Evolutionary conservation across 768 basidiomycete species (phyloP), one percentile per base, ranked within the genome.

Genomic region (Amanita thiersii): DNA sequence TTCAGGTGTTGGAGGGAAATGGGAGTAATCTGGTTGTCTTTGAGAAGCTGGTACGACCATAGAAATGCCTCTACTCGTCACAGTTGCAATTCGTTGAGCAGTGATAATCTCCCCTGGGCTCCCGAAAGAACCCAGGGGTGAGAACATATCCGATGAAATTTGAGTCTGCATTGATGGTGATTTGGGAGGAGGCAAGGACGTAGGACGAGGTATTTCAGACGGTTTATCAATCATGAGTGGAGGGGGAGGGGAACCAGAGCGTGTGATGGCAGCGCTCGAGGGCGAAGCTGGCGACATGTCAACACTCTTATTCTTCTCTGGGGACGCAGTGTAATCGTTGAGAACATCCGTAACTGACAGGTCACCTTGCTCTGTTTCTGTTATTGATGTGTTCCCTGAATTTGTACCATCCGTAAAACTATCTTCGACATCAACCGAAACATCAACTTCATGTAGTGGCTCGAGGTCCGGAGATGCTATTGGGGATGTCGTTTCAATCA

Each of bases 1-100:
- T 11, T 54, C 57, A 5, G 68, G 65, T 5, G 65, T 66, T 5
- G 61, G 63, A 5, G 65, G 65, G 52, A 63, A 64, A 47, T 60
- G 52, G 24, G 57, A 55, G 34, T 59, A 58, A 41, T 64, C 61
- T 10, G 61, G 55, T 31, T 61, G 59, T n/a, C 54, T 45, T 7
- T 55, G 45, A 1, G 48, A 17, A 20, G 40, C 52, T 3, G 63
- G 61, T 1, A 68, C 31, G 42, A 63, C 62, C 38, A 67, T 49
- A 14, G 63, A 58, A 7, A 63, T 55, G n/a, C 60, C 65, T 20
- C 64, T 61, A 20, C 59, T 54, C 3, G 63, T 63, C 2, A 57
- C 49, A 2, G 67, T 58, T 4, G 64, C 62, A 44, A 69, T 52
- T 14, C 65, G 59, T 29, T 64, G 61, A 4, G 64, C 68, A 20